Evolutionary conservation across 2,329 filamentous ascomycete genomes (phyloP).

Genomic region (Venturia nashicola): DNA sequence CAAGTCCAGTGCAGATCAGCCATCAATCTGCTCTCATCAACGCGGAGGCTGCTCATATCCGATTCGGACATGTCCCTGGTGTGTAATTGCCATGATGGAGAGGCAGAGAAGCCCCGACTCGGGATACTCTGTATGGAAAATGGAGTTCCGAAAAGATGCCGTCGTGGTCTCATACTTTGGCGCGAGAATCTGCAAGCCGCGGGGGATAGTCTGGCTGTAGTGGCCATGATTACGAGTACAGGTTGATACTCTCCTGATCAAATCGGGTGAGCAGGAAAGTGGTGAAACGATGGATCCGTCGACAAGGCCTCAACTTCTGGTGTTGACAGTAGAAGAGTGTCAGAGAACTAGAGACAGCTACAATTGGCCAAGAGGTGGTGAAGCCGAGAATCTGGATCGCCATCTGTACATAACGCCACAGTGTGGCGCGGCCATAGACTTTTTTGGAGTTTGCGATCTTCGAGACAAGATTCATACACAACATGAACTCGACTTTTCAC

Average conservation of each 20-base stretch:
- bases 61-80: constrained; percentile 38
- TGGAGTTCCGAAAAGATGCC: neutral
- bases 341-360: neutral
- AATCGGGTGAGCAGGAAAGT: neutral
- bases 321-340: neutral
- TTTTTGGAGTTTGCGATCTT: neutral
- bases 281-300: neutral
- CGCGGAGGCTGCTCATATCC: constrained; percentile 40
- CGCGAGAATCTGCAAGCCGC: neutral
- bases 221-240: neutral
- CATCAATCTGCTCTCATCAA: constrained; percentile 49
- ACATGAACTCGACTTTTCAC: neutral
- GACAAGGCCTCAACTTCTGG: neutral
- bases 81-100: constrained; percentile 19
- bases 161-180: neutral
- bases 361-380: neutral
- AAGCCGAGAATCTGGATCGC: neutral
- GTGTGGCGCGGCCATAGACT: neutral
- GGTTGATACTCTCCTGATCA: neutral
- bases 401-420: neutral
- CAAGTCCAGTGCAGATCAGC: constrained; percentile 53
- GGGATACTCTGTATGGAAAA: neutral
- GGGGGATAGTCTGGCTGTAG: neutral
- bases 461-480: neutral
- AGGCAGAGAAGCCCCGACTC: neutral